phyloP scores from a whole-genome alignment of 2,329 filamentous ascomycete genomes.

The Ophiostoma piceae region DNA sequence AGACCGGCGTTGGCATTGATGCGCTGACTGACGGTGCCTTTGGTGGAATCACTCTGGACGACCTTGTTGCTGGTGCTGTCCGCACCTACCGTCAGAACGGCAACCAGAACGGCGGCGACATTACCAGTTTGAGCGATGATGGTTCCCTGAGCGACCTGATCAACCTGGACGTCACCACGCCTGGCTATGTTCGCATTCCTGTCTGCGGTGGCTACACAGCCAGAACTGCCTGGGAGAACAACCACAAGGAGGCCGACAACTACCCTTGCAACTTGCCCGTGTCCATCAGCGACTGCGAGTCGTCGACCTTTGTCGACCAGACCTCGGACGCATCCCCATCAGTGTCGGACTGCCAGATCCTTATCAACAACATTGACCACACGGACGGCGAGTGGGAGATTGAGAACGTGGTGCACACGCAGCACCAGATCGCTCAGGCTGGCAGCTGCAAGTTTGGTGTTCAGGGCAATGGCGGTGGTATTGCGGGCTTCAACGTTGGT shows the following conservation, averaged over 20 bases:
- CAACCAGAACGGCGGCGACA: slow-evolving; percentile 31
- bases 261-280: slow-evolving; percentile 36
- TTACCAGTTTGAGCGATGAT: slow-evolving; percentile 29
- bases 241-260: slow-evolving; percentile 26
- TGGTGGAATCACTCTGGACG: slow-evolving; percentile 30
- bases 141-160: slow-evolving; percentile 30
- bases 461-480: slow-evolving; percentile 30
- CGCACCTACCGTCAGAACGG: slow-evolving; percentile 33
- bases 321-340: slow-evolving; percentile 35
- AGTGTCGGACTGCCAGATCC: slow-evolving; percentile 35
- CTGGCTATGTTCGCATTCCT: slow-evolving; percentile 37
- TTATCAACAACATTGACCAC: slow-evolving; percentile 34
- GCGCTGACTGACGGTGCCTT: slow-evolving; percentile 22
- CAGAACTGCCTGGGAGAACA: slow-evolving; percentile 30
- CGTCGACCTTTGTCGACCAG: slow-evolving; percentile 35
- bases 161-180: slow-evolving; percentile 33
- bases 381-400: slow-evolving; percentile 21
- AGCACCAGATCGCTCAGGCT: slow-evolving; percentile 31
- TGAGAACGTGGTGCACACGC: slow-evolving; percentile 23
- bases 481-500: slow-evolving; percentile 32
- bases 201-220: slow-evolving; percentile 37
- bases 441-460: slow-evolving; percentile 36
- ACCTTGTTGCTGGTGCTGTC: slow-evolving; percentile 33
- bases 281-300: slow-evolving; percentile 31
- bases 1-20: neutral